Conservation (phyloP, 1,139 yeast species). For the Lodderomyces theae region DNA sequence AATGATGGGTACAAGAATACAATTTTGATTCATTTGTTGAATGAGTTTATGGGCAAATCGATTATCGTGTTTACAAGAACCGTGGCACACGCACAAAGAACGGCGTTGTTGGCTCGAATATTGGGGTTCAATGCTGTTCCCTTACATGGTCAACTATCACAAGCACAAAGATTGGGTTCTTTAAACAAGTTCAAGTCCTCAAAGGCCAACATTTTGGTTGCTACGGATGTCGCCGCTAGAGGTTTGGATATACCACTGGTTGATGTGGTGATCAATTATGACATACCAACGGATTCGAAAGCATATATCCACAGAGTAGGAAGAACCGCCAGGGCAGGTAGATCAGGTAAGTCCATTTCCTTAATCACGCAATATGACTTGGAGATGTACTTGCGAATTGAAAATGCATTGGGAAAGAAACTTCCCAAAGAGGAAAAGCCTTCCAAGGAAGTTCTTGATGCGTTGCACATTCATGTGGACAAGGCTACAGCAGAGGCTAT, state of each 20-base stretch:
- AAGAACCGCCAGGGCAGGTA: slow-evolving; percentile 97
- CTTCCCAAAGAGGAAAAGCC: slow-evolving; percentile 77
- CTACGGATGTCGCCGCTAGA: slow-evolving; percentile 98
- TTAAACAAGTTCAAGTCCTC: slow-evolving; percentile 90
- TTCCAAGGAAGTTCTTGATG: slow-evolving; percentile 71
- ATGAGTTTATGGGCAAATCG: slow-evolving; percentile 83
- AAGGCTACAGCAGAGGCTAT: slow-evolving; percentile 91
- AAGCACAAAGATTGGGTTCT: slow-evolving; percentile 89
- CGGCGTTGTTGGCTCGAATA: slow-evolving; percentile 75
- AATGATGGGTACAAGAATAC: slow-evolving; percentile 95
- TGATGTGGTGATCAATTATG: slow-evolving; percentile 88
- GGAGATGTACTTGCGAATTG: slow-evolving; percentile 83
- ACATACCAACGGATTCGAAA: slow-evolving; percentile 97
- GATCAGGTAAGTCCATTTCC: slow-evolving; percentile 89
- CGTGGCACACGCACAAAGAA: slow-evolving; percentile 91
- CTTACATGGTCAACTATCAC: slow-evolving; percentile 90
- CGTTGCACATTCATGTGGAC: slow-evolving; percentile 83
- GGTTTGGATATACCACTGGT: slow-evolving; percentile 96
- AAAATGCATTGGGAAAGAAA: slow-evolving; percentile 77
- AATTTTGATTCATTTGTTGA: slow-evolving; percentile 72
- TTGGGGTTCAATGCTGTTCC: slow-evolving; percentile 91
- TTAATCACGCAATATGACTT: slow-evolving; percentile 93
- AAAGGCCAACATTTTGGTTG: slow-evolving; percentile 75
- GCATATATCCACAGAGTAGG: slow-evolving; percentile 98
- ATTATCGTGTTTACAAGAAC: slow-evolving; percentile 90